Evolutionary conservation across 2,329 filamentous ascomycete species (phyloP), one percentile per base, ranked within the genome.

Genomic region (Pseudogymnoascus sp.): DNA sequence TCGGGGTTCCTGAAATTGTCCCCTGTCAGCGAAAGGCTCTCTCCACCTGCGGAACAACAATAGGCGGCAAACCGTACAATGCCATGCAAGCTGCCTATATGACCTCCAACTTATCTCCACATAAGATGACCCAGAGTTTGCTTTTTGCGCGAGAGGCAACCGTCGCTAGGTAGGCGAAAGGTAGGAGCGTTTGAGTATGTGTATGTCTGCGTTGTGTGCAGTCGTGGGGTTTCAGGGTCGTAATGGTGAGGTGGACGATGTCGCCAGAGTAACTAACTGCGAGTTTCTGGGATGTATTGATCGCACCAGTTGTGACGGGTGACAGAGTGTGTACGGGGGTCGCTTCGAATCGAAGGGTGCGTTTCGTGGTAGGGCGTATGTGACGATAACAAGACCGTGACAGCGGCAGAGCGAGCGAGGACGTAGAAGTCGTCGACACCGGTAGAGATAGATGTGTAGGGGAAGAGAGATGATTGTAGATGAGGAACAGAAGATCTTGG

Each of bases 401-500:
- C n/a, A 31, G 25, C 25, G 46, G 25, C 46, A 53, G 25, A 34
- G 46, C 8, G 46, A 53, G 25, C 46, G 46, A 53, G 10, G 46
- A 25, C 25, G 46, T 31, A n/a, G 46, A 31, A 31, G 5, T 53
- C 46, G 46, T 50, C 23, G 44, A 14, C 44, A 46, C 42, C 6
- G 23, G 44, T 25, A 31, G 5, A 25, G 21, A 23, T 16, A 16
- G 44, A 16, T 31, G 7, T 10, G 25, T 31, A 12, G 42, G 12
- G 42, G 18, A 53, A 31, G 46, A 53, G 46, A 6, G 25, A 53
- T 31, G 46, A 53, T 31, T 34, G 46, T 21, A 61, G 23, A 34
- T 44, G 60, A 61, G 59, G 42, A 44, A 61, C 16, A 44, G 38
- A 42, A 42, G 37, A 42, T 46, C 37, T 61, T 46, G 60, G 42